Percentiles rank a stretch among this genome's conserved stretches.
Evolutionary conservation across 2,329 filamentous ascomycete genomes (phyloP).

Genomic region (Arthrocladium fulminans): DNA sequence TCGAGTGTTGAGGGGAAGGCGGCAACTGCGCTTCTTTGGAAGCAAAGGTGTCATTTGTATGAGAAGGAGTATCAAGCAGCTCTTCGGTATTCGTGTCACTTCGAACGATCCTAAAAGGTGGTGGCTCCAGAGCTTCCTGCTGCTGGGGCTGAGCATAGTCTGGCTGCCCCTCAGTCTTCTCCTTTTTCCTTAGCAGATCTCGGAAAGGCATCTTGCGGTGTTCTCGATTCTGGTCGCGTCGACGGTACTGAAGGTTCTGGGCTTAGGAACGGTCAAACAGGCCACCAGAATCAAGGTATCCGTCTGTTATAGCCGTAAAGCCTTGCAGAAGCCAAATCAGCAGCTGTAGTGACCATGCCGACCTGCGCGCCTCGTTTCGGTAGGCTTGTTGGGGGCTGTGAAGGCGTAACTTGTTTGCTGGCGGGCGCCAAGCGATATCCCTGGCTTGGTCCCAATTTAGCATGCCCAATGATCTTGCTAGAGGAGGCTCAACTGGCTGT

Average conservation of each 20-base stretch:
- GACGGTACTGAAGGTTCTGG: neutral
- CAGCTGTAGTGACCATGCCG: conserved; percentile 1
- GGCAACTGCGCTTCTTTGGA: conserved; percentile 17
- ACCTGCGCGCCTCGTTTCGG: neutral
- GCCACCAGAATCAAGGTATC: conserved; percentile 1
- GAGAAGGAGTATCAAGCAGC: conserved; percentile 60
- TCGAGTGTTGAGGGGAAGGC: conserved; percentile 26
- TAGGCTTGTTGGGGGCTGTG: neutral
- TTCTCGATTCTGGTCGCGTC: neutral
- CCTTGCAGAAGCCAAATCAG: neutral
- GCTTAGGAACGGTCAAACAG: neutral
- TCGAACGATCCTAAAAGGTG: conserved; percentile 66
- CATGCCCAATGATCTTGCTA: neutral
- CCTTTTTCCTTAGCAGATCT: conserved; percentile 56
- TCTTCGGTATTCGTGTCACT: conserved; percentile 76
- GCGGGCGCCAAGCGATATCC: neutral
- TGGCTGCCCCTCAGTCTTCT: conserved; percentile 39
- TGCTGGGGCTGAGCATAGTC: conserved; percentile 24
- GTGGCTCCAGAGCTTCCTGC: conserved; percentile 14
- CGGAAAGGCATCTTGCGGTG: conserved; percentile 45
- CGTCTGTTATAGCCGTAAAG: neutral
- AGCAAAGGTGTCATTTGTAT: conserved; percentile 32
- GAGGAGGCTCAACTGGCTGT: neutral
- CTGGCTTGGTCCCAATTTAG: neutral
- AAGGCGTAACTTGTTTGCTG: neutral